These are phyloP conservation scores for Pyrus communis DNA, from an alignment of 306 rosid genomes.

Conservation along the genomic window DNA sequence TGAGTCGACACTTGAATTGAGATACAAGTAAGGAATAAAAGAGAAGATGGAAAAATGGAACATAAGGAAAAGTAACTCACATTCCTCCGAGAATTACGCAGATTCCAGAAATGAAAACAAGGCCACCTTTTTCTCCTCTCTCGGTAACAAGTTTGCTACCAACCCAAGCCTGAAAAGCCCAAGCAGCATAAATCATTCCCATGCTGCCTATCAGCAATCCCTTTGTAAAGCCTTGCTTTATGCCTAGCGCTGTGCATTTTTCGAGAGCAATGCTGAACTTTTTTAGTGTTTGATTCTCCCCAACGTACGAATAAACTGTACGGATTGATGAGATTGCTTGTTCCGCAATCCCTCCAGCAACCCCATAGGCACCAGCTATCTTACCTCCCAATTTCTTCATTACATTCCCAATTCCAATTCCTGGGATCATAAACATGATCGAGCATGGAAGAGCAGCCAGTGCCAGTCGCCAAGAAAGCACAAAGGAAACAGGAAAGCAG, in stretches of 20 bases:
- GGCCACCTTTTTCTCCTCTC: slow-evolving; percentile 60
- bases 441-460: slow-evolving; percentile 67
- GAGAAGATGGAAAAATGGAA: background rate
- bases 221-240: slow-evolving; percentile 58
- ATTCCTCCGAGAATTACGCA: slow-evolving; percentile 69
- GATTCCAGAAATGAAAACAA: slow-evolving; percentile 51
- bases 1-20: background rate
- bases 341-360: slow-evolving; percentile 74
- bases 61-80: slow-evolving; percentile 33
- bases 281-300: slow-evolving; percentile 51
- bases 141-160: slow-evolving; percentile 56
- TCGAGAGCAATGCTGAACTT: slow-evolving; percentile 49
- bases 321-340: slow-evolving; percentile 73
- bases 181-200: slow-evolving; percentile 61
- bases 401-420: slow-evolving; percentile 49
- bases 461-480: slow-evolving; percentile 69
- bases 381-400: slow-evolving; percentile 41
- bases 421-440: slow-evolving; percentile 54
- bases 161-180: slow-evolving; percentile 77
- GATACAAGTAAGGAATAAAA: background rate
- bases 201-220: slow-evolving; percentile 70
- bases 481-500: slow-evolving; percentile 44
- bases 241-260: slow-evolving; percentile 44
- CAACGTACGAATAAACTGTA: slow-evolving; percentile 64
- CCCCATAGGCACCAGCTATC: slow-evolving; percentile 47